Base-by-base conservation (phyloP, 495 filamentous ascomycete species). In the Xanthoparmelia taractica region DNA sequence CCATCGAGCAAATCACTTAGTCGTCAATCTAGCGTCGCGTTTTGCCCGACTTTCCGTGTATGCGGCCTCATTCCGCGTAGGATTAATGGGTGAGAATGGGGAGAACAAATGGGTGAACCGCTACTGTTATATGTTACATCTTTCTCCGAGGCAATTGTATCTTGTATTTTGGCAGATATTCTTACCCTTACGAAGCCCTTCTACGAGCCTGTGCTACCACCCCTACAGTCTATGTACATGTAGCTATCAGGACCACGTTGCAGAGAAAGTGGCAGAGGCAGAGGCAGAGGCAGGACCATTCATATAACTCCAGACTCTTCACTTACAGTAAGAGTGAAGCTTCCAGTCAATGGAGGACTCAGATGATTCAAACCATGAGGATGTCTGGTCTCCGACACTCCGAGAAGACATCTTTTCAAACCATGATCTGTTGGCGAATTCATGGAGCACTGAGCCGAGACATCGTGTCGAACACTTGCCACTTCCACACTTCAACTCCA, bases 341-440 rank as follows among this genome's bases (percentile, higher is more conserved):
- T 23, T 37, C 12, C 23, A 4, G 31, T 12, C 33, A 58, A 63
- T 58, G 61, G 61, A 63, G 27, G 54, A 34, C 11, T 63, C 61
- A 50, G 61, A 63, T 23, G 61, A 63, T 31, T 50, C 36, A 1
- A 25, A 25, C 40, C 36, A 52, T 58, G 61, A 63, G 8, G 61
- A 63, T 33, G 56, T 63, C n/a, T 63, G 61, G 61, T 58, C 54
- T 52, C 40, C 61, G 27, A 36, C 56, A 47, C 40, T 63, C 27
- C 55, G 36, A 33, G 61, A 63, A 55, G n/a, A 57, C 13, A 29
- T 63, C 41, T 63, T 63, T 36, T 34, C 61, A 34, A 41, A 38
- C 15, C 57, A 41, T 47, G 60, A 62, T 8, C n/a, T 41, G 48
- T 2, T 52, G 31, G 60, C 25, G 11, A 27, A 41, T n/a, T 33